These are phyloP conservation scores for Gloeophyllum trabeum DNA, from an alignment of 768 basidiomycete genomes.

Conservation along the genomic window DNA sequence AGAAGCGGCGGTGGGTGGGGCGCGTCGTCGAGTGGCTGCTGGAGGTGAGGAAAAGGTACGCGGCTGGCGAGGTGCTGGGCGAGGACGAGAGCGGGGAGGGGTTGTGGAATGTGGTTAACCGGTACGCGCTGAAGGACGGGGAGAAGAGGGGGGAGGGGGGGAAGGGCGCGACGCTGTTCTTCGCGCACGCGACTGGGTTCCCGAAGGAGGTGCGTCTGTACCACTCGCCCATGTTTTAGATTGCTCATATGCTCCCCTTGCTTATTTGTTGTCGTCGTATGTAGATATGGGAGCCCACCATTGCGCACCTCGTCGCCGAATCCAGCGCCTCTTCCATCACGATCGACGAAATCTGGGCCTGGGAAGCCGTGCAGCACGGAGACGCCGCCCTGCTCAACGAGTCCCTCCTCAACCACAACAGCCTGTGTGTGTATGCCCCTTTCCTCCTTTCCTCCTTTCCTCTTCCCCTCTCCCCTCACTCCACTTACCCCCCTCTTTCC, in stretches of 20 bases:
- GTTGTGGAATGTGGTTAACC: conserved; percentile 65
- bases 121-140: conserved; percentile 39
- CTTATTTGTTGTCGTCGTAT: no score
- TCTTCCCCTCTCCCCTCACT: not conserved
- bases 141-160: conserved; percentile 8
- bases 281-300: conserved; percentile 72
- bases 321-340: conserved; percentile 10
- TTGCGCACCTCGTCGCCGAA: conserved; percentile 38
- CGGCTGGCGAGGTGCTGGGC: conserved; percentile 12
- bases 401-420: conserved; percentile 16
- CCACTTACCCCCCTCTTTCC: not conserved
- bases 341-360: conserved; percentile 69
- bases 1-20: not conserved
- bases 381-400: conserved; percentile 68
- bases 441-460: not conserved
- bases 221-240: no score
- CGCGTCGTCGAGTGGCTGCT: not conserved
- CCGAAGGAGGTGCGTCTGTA: conserved; percentile 62
- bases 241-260: not conserved
- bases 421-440: conserved; percentile 1
- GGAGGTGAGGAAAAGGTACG: not conserved
- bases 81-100: conserved; percentile 11
- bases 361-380: conserved; percentile 80
- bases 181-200: conserved; percentile 82
- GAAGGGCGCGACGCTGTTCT: conserved; percentile 56